phyloP scores from a whole-genome alignment of 805 yeast genomes.

The Candida dajiaensis region DNA sequence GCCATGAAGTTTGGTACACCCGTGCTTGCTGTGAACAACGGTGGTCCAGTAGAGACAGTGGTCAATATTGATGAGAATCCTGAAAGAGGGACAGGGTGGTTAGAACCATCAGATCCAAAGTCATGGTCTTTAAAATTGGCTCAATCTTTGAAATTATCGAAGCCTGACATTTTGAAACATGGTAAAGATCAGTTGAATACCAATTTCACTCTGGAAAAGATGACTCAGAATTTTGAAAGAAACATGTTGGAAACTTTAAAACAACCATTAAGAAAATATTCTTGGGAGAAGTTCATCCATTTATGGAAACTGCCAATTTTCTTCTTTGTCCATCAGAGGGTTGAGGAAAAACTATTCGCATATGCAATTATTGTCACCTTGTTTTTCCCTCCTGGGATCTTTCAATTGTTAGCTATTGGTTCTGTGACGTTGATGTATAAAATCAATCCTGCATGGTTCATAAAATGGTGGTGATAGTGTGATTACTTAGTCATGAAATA shows the following conservation, averaged over 20 bases:
- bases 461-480: conserved; percentile 6
- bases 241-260: conserved; percentile 27
- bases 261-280: conserved; percentile 17
- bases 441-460: conserved; percentile 12
- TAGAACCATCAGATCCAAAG: conserved; percentile 39
- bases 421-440: conserved; percentile 7
- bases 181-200: conserved; percentile 27
- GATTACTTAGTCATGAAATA: too few relatives aligned
- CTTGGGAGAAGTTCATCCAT: conserved; percentile 26
- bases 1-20: conserved; percentile 83
- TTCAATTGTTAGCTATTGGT: conserved; percentile 9
- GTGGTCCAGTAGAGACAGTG: conserved; percentile 87
- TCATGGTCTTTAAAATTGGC: conserved; percentile 51
- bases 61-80: conserved; percentile 27
- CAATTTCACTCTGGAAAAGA: conserved; percentile 32
- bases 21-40: conserved; percentile 79
- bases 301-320: conserved; percentile 21
- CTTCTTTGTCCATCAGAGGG: conserved; percentile 5
- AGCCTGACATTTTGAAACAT: conserved; percentile 16
- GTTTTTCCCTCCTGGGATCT: conserved; percentile 17
- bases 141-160: conserved; percentile 28
- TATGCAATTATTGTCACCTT: conserved; percentile 10
- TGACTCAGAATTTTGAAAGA: conserved; percentile 33
- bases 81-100: conserved; percentile 56
- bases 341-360: conserved; percentile 10